Base-by-base conservation (phyloP, 306 rosid species). In the Albizia julibrissin region DNA sequence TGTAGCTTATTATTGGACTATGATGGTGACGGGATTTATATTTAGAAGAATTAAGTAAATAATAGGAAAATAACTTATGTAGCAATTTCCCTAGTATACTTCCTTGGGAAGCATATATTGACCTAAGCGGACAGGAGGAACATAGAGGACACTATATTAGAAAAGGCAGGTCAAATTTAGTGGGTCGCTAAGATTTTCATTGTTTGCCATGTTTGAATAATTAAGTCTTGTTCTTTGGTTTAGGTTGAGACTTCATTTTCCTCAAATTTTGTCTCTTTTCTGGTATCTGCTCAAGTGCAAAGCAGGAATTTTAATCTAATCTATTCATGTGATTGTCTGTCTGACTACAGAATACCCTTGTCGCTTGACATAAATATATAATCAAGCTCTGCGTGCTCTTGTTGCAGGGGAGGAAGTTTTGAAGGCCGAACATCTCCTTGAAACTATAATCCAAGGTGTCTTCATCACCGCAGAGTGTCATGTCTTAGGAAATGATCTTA, bases 341-440 rank as follows among this genome's bases (percentile, higher is more conserved):
- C 58, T 77, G 74, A 40, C 37, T 18, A 43, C n/a, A 75, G 50
- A 42, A 62, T 81, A 76, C 77, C 65, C n/a, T 72, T 34, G 29
- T 72, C 7, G 61, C 66, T 79, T 74, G 50, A 72, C 67, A 80
- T 34, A 78, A 26, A 67, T 69, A 58, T 82, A 70, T 76, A 72
- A 76, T 54, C 76, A 78, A 39, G 68, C 29, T 74, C 33, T 61
- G 8, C 43, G 59, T 49, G 10, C 85, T 80, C 76, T 79, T 83
- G 40, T 79, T 86, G 88, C 90, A 95, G 97, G 98, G 49, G 83
- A 81, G 19, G 90, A 91, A 84, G 86, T 90, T 62, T 80, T 93
- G 92, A 91, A 87, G 91, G 91, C 89, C 24, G 98, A 95, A 85
- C 86, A 91, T 85, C 85, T 95, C 88, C 94, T 95, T 50, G 98